These are phyloP conservation scores for Eucalyptus leucophloia DNA, from an alignment of 345 rosid genomes.

Conservation along the genomic window DNA sequence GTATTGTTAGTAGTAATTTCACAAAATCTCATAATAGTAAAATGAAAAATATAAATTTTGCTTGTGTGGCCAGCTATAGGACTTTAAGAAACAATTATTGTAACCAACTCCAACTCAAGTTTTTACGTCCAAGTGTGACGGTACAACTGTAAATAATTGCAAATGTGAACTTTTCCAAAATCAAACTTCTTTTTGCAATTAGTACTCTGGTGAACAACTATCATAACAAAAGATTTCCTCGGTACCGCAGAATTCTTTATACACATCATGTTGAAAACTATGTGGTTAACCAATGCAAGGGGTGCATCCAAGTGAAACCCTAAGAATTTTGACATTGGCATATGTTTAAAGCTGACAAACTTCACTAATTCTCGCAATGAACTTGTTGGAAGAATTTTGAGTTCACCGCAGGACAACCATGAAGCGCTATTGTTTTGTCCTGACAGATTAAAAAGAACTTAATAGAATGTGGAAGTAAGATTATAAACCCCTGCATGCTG, in stretches of 20 bases:
- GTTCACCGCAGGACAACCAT: not conserved
- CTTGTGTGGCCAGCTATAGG: too few species aligned
- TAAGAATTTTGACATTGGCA: not conserved
- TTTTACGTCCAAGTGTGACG: too few species aligned
- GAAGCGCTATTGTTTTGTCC: not conserved
- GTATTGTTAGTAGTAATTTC: too few species aligned
- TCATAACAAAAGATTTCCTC: not conserved
- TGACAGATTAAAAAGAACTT: not conserved
- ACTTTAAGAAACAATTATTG: too few species aligned
- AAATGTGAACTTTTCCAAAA: not conserved
- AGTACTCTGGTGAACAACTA: not conserved
- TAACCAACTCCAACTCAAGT: too few species aligned
- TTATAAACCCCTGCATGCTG: not conserved
- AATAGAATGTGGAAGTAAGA: not conserved
- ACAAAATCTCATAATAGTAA: too few species aligned
- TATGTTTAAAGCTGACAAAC: not conserved
- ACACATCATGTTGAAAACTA: not conserved
- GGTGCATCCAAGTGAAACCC: not conserved
- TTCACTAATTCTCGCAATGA: not conserved
- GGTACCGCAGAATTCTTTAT: not conserved
- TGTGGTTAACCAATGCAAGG: not conserved
- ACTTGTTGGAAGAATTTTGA: not conserved
- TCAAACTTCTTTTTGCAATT: not conserved
- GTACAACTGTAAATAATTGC: too few species aligned
- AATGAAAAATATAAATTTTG: too few species aligned